A percentile compares a stretch with the other conserved stretches of the same genome.
Evolutionary conservation across 2,329 filamentous ascomycete species (phyloP).

Genomic region (Colletotrichum sidae): DNA sequence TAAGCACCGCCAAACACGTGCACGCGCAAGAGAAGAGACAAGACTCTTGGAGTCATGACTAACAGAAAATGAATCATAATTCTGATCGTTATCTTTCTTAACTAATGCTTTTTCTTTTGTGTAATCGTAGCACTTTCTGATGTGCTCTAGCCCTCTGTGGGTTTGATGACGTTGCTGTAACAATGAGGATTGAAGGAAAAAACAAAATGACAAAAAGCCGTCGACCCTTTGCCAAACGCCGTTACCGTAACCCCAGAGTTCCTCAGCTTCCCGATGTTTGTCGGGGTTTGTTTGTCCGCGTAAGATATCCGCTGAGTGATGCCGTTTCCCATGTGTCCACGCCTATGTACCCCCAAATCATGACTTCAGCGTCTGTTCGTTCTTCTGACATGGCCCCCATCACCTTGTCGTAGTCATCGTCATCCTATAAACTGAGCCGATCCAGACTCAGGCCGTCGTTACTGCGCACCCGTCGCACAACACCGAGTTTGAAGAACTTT

Average conservation of each 20-base stretch:
- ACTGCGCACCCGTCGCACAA: slow-evolving; percentile 78
- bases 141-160: slow-evolving; percentile 26
- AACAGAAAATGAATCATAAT: slow-evolving; percentile 3
- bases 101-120: slow-evolving; percentile 26
- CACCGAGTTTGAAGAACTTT: slow-evolving; percentile 83
- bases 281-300: slow-evolving; percentile 12
- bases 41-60: too few relatives aligned
- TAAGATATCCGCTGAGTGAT: not conserved
- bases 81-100: slow-evolving; percentile 10
- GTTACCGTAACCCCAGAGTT: not conserved
- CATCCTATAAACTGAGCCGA: slow-evolving; percentile 73
- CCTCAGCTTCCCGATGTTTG: slow-evolving; percentile 12
- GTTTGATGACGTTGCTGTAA: not conserved
- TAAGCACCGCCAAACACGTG: too few relatives aligned
- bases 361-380: slow-evolving; percentile 5
- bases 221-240: slow-evolving; percentile 29
- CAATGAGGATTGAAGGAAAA: not conserved
- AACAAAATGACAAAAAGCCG: slow-evolving; percentile 10
- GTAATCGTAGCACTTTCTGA: slow-evolving; percentile 18
- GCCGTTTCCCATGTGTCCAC: slow-evolving; percentile 12
- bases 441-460: slow-evolving; percentile 81
- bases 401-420: not conserved
- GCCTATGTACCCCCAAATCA: slow-evolving; percentile 25
- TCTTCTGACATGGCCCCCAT: not conserved
- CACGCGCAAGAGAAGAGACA: not conserved